These are phyloP conservation scores for Syzygium aromaticum DNA, from an alignment of 345 rosid genomes.

Conservation along the genomic window DNA sequence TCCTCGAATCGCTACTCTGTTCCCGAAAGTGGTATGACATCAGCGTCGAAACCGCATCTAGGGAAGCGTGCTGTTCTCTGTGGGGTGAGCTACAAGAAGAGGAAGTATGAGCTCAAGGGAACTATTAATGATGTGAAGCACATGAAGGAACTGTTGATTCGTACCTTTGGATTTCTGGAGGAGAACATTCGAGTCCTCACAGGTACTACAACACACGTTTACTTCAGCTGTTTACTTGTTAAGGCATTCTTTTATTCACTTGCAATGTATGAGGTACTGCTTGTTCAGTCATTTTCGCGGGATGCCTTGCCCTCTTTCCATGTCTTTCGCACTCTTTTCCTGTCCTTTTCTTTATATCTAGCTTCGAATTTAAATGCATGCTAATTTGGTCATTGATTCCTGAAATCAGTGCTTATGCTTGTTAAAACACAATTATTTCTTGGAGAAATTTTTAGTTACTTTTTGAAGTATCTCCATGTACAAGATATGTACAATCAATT, in stretches of 20 bases:
- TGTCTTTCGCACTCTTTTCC: neutral
- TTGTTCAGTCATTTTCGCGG: neutral
- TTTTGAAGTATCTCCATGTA: neutral
- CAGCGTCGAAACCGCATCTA: neutral
- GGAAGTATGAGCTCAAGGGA: slow-evolving; percentile 40
- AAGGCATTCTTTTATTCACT: neutral
- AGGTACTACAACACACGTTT: slow-evolving; percentile 9
- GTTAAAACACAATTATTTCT: neutral
- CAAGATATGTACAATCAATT: neutral
- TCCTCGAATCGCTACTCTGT: neutral
- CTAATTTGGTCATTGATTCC: neutral
- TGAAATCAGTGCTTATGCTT: neutral
- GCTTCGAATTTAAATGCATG: neutral
- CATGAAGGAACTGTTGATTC: slow-evolving; percentile 33
- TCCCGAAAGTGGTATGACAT: neutral
- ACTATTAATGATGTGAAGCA: slow-evolving; percentile 37
- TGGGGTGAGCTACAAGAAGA: slow-evolving; percentile 30
- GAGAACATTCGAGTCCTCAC: slow-evolving; percentile 37
- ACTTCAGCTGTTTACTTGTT: neutral
- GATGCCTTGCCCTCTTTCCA: neutral
- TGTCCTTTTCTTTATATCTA: neutral
- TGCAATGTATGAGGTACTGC: neutral
- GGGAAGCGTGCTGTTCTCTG: slow-evolving; percentile 41
- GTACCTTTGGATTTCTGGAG: slow-evolving; percentile 6
- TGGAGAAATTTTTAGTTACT: neutral